Evolutionary conservation across 2,329 filamentous ascomycete genomes (phyloP), one percentile per base, ranked within the genome.

Genomic region (Arthroderma sp.): DNA sequence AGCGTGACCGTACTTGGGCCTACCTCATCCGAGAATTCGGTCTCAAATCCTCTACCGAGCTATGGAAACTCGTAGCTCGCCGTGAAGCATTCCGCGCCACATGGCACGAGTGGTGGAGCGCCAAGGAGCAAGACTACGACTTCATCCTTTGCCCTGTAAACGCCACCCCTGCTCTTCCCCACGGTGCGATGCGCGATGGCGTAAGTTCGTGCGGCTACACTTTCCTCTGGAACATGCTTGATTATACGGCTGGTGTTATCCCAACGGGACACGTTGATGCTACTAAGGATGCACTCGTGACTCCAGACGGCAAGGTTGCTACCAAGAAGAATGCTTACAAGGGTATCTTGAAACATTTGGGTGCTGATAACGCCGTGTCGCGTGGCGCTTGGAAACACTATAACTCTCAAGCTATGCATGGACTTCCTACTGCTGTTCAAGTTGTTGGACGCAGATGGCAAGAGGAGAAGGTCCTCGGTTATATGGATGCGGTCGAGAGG

Each of bases 141-240:
- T 80, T 88, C 51, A 73, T 95, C 52, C 64, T 95, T 31, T 79
- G 83, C 6, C 83, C 84, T n/a, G 86, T 81, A 0, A 94, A 95
- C 60, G 86, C 88, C 0, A 94, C 86, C 0, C 87, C 88, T 1
- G 88, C 88, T 0, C 77, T 94, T 3, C 87, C 87, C 1, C 87
- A 94, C 59, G 77, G 80, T 39, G 87, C 79, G 0, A 95, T 94
- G 86, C 77, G 78, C 52, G 80, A 89, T 54, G 85, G 85, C 2
- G 79, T 91, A 38, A 83, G 82, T 50, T 85, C 81, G 52, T 95
- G 88, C 56, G 87, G 86, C 1, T 95, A 96, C 58, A 95, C 88
- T 0, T 94, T 95, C 60, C 65, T 94, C 45, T 96, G 91, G 68
- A 95, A 95, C 55, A 52, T 95, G 77, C 76, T 95, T 40, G 89